Conservation (phyloP, 176 grass and related monocot genomes). For the Ananas comosus region DNA sequence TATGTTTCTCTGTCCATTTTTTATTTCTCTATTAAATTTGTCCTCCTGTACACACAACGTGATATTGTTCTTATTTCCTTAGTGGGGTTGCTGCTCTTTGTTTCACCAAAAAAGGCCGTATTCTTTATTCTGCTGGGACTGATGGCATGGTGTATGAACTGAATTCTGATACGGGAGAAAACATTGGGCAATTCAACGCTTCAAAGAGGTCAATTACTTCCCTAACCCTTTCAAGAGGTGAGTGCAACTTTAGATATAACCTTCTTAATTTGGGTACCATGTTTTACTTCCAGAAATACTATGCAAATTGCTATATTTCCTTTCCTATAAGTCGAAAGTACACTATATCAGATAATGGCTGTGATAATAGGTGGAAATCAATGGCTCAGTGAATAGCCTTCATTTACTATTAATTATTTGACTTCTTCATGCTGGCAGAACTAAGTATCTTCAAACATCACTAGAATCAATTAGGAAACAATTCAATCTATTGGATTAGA, state of each 20-base stretch:
- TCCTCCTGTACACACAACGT: not conserved
- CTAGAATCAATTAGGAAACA: too few species aligned
- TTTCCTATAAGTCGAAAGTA: not conserved
- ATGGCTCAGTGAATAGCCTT: too few species aligned
- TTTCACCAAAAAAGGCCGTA: conserved; percentile 27
- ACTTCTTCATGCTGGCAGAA: too few species aligned
- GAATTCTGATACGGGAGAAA: conserved; percentile 32
- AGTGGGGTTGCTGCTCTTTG: conserved; percentile 40
- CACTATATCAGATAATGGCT: not conserved
- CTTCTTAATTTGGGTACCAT: not conserved
- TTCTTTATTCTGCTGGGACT: conserved; percentile 27
- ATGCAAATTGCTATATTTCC: conserved; percentile 6
- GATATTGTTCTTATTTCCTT: conserved; percentile 22
- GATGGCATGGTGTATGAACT: conserved; percentile 39
- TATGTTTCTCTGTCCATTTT: not conserved
- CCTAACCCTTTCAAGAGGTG: conserved; percentile 38
- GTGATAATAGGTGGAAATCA: not conserved
- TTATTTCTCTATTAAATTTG: not conserved
- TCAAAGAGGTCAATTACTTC: conserved; percentile 36
- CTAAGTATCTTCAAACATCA: too few species aligned
- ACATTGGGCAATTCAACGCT: conserved; percentile 30
- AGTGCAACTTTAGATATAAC: conserved; percentile 6
- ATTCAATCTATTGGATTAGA: not conserved
- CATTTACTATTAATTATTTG: too few species aligned
- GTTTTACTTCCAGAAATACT: conserved; percentile 1